These are phyloP conservation scores for Metarhizium robertsii DNA, from an alignment of 2,329 filamentous ascomycete genomes.

Conservation along the genomic window DNA sequence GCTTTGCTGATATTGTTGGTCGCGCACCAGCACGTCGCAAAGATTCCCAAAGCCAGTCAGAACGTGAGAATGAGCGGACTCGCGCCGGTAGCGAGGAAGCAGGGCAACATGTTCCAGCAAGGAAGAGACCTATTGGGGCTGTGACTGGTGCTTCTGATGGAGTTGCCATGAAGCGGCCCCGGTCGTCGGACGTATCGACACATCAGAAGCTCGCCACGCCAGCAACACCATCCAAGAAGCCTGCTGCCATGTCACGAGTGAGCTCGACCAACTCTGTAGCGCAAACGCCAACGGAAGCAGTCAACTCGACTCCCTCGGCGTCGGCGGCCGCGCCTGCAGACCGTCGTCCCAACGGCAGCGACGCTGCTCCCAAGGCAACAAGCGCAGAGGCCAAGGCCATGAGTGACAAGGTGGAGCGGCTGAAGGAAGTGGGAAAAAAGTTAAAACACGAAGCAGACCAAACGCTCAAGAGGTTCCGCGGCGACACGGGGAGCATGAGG, in stretches of 20 bases:
- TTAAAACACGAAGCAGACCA: constrained; percentile 46
- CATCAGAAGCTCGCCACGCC: constrained; percentile 27
- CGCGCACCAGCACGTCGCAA: constrained; percentile 28
- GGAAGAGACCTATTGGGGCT: constrained; percentile 37
- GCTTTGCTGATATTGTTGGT: constrained; percentile 36
- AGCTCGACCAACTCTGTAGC: constrained; percentile 44
- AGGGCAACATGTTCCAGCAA: constrained; percentile 23
- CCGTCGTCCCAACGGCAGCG: constrained; percentile 23
- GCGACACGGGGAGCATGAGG: constrained; percentile 12
- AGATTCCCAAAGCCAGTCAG: constrained; percentile 19
- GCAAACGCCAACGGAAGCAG: constrained; percentile 39
- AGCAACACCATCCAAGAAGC: constrained; percentile 43
- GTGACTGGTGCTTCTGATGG: constrained; percentile 27
- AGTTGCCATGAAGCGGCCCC: constrained; percentile 31
- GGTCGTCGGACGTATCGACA: constrained; percentile 29
- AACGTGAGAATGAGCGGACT: constrained; percentile 14
- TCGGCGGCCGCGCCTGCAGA: constrained; percentile 11
- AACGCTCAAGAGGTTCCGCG: constrained; percentile 22
- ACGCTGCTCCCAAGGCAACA: constrained; percentile 15
- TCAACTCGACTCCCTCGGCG: constrained; percentile 22
- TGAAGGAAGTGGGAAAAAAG: constrained; percentile 33
- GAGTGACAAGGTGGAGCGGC: constrained; percentile 26
- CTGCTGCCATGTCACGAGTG: constrained; percentile 42
- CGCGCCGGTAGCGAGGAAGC: constrained; percentile 34
- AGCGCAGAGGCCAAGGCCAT: constrained; percentile 16